A percentile compares a stretch with the other conserved stretches of the same genome.
Conservation (phyloP, 192 early-diverging fungal genomes). For the Helicostylum pulchrum region DNA sequence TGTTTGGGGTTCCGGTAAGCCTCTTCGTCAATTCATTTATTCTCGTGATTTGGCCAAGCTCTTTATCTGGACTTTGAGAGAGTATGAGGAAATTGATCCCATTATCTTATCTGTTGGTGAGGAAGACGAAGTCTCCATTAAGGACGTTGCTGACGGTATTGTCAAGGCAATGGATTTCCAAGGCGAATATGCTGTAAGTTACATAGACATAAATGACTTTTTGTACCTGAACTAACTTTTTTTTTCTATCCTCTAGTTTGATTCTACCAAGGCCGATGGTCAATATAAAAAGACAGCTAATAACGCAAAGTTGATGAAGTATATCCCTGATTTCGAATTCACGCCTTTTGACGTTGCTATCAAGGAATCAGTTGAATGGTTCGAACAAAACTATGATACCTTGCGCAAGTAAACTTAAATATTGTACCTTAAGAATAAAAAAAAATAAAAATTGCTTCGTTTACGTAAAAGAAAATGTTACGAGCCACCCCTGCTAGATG, state of each 20-base stretch:
- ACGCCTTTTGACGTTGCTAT: conserved; percentile 71
- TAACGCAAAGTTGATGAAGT: conserved; percentile 68
- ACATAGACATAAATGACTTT: background rate
- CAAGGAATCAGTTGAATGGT: conserved; percentile 71
- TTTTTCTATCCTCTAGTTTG: conserved; percentile 46
- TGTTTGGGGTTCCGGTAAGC: conserved; percentile 71
- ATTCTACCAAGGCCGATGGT: conserved; percentile 70
- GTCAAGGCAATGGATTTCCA: conserved; percentile 65
- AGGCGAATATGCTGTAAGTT: conserved; percentile 51
- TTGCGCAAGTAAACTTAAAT: conserved; percentile 48
- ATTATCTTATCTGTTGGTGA: conserved; percentile 80
- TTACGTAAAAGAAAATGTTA: no score
- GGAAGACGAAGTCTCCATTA: conserved; percentile 75
- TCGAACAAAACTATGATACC: conserved; percentile 64
- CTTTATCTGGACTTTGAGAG: conserved; percentile 77
- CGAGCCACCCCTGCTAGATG: no score
- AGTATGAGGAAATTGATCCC: conserved; percentile 76
- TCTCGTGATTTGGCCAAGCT: conserved; percentile 76
- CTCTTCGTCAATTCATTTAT: conserved; percentile 82
- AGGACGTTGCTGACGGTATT: conserved; percentile 72
- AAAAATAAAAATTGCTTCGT: no score
- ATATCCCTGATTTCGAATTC: conserved; percentile 75
- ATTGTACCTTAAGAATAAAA: background rate
- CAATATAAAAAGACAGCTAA: conserved; percentile 85
- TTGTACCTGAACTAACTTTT: background rate